Percentiles rank a stretch among this genome's conserved stretches.
phyloP scores from a whole-genome alignment of 73 alveolate species.

The Tetrahymena thermophila region DNA sequence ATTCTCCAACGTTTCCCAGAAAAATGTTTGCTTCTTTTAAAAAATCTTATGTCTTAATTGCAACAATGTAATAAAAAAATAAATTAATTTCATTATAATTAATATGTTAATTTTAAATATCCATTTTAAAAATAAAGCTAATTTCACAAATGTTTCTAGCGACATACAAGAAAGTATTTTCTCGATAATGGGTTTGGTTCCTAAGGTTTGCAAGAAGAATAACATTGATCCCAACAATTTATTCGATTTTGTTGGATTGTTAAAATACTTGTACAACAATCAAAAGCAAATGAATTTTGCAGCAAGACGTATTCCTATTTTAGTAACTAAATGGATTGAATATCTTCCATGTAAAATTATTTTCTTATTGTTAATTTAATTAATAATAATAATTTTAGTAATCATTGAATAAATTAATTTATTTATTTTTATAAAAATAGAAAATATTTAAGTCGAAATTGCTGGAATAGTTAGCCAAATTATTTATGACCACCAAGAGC shows the following conservation, averaged over 20 bases:
- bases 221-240: background rate
- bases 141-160: background rate
- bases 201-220: background rate
- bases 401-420: background rate
- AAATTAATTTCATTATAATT: background rate
- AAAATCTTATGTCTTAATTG: background rate
- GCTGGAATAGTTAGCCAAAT: background rate
- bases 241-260: background rate
- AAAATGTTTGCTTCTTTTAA: background rate
- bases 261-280: background rate
- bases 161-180: background rate
- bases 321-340: background rate
- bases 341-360: background rate
- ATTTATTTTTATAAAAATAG: background rate
- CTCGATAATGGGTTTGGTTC: background rate
- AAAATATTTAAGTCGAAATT: background rate
- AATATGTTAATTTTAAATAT: background rate
- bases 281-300: background rate
- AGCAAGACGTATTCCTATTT: background rate
- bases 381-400: background rate
- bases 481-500: background rate
- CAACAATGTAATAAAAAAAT: background rate
- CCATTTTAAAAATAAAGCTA: background rate
- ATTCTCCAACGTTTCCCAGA: background rate
- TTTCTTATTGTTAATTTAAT: background rate